Percentiles rank a stretch among this genome's conserved stretches.
phyloP scores from a whole-genome alignment of 75 land plant species.

The Picea sitchensis region DNA sequence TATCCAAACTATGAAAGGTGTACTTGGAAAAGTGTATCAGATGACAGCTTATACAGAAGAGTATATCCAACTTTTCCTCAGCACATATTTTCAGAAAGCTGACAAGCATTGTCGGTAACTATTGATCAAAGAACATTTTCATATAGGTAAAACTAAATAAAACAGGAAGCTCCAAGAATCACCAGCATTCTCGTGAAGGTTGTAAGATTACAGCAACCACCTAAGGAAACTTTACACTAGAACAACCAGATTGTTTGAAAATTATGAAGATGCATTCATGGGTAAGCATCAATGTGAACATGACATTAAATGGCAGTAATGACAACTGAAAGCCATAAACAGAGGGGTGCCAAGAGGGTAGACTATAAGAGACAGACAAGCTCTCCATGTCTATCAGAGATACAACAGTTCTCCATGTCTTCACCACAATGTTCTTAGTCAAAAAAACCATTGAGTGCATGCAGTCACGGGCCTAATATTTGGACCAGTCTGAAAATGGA shows the following conservation, averaged over 20 bases:
- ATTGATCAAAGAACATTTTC: background rate
- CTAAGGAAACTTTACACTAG: background rate
- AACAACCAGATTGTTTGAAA: background rate
- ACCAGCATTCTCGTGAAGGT: background rate
- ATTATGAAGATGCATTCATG: background rate
- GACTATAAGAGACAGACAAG: background rate
- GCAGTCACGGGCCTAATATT: background rate
- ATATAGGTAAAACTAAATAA: background rate
- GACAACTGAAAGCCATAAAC: background rate
- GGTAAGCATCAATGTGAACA: background rate
- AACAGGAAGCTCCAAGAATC: background rate
- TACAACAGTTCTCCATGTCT: too few relatives aligned
- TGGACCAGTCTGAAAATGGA: background rate
- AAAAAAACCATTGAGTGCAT: too few relatives aligned
- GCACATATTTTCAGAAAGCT: background rate
- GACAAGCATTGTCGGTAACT: background rate
- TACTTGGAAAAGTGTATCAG: background rate
- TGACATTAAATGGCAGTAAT: background rate
- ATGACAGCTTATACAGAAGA: background rate
- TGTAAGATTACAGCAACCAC: background rate
- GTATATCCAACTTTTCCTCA: background rate
- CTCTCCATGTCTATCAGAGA: background rate
- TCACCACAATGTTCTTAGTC: too few relatives aligned
- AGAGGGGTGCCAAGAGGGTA: background rate
- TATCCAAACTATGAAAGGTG: background rate